Evolutionary conservation across 2,329 filamentous ascomycete species (phyloP).

Genomic region (Colletotrichum musae): DNA sequence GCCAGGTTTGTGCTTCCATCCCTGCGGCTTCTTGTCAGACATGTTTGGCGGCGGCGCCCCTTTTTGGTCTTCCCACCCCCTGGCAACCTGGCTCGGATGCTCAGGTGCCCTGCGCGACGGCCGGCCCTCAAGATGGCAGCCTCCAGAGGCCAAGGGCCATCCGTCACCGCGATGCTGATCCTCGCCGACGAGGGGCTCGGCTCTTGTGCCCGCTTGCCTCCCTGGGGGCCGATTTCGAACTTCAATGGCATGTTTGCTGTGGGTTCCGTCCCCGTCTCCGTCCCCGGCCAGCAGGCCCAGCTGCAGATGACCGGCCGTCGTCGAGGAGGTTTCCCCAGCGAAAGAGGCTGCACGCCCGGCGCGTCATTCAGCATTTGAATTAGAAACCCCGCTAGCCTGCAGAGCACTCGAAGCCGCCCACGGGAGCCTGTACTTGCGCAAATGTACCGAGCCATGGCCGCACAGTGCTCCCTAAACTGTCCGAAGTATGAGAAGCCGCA

Average conservation of each 20-base stretch:
- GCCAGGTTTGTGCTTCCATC: constrained; percentile 43
- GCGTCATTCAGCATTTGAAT: constrained; percentile 30
- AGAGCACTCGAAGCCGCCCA: constrained; percentile 14
- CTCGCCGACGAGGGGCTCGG: constrained; percentile 11
- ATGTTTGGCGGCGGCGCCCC: constrained; percentile 35
- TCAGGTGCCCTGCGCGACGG: constrained; percentile 25
- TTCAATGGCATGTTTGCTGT: constrained; percentile 27
- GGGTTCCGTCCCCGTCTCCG: not conserved
- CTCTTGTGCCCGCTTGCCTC: constrained; percentile 1
- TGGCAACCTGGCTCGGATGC: constrained; percentile 10
- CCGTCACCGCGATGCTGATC: constrained; percentile 18
- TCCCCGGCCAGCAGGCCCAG: not conserved
- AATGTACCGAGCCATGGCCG: constrained; percentile 7
- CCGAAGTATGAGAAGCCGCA: not conserved
- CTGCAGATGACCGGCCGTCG: constrained; percentile 10
- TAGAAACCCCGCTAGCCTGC: constrained; percentile 18
- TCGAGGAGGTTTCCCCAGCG: constrained; percentile 2
- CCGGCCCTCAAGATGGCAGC: constrained; percentile 16
- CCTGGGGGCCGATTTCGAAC: not conserved
- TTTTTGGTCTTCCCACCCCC: constrained; percentile 21
- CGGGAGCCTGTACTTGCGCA: not conserved
- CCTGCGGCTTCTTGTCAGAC: constrained; percentile 34
- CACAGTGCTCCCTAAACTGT: constrained; percentile 29
- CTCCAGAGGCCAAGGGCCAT: constrained; percentile 5
- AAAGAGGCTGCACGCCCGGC: constrained; percentile 11